Conservation (phyloP, 1,284 basidiomycete species). For the Marasmius tenuissimus region DNA sequence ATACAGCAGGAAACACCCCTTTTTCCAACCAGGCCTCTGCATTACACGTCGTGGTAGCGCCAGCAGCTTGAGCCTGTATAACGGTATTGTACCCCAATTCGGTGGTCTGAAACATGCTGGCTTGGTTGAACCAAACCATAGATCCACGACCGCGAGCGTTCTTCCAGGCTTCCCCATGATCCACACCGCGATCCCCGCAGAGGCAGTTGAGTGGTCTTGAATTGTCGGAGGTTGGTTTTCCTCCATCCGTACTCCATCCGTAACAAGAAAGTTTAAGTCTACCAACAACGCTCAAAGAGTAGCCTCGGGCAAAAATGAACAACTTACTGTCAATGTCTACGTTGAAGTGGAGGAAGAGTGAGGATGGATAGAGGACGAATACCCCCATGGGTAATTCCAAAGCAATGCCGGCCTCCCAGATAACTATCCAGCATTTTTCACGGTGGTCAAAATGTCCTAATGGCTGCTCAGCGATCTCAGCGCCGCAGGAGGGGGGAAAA, state of each 20-base stretch:
- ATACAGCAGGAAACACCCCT: too few species aligned
- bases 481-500: too few species aligned
- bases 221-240: conserved; percentile 4
- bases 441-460: background rate
- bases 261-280: background rate
- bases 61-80: background rate
- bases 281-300: background rate
- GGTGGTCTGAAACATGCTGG: conserved; percentile 14
- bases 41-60: background rate
- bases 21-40: too few species aligned
- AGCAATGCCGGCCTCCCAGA: background rate
- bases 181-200: background rate
- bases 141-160: conserved; percentile 9
- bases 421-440: background rate
- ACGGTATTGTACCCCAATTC: conserved; percentile 10
- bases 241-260: background rate
- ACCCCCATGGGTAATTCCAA: background rate
- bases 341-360: background rate
- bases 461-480: too few species aligned
- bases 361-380: background rate
- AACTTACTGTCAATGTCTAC: background rate
- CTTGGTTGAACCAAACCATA: conserved; percentile 17
- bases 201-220: background rate
- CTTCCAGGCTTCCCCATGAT: conserved; percentile 1
- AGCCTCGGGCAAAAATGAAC: too few species aligned